Evolutionary conservation across 495 filamentous ascomycete species (phyloP).

Genomic region (Penicillium paxilli): DNA sequence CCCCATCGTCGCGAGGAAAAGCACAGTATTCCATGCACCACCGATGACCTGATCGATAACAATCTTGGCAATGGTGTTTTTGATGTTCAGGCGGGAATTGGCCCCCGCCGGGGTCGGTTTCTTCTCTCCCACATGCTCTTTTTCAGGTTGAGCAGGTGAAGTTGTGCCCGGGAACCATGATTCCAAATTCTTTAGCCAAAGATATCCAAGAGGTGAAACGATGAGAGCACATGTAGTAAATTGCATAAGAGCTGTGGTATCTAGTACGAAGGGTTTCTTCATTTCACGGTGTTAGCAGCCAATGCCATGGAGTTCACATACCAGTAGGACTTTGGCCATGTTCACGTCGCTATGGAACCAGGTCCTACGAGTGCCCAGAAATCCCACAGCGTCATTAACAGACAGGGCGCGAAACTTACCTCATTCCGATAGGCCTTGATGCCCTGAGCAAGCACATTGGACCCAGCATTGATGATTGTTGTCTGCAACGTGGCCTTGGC

Average conservation of each 20-base stretch:
- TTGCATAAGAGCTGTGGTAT: constrained; percentile 62
- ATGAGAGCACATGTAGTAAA: constrained; percentile 72
- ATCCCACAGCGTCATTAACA: background rate
- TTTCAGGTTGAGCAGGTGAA: constrained; percentile 6
- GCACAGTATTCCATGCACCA: constrained; percentile 68
- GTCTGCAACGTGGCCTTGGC: constrained; percentile 66
- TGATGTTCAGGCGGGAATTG: constrained; percentile 49
- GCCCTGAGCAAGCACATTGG: constrained; percentile 74
- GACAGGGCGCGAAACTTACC: constrained; percentile 37
- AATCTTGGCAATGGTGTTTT: constrained; percentile 74
- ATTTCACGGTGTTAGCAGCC: background rate
- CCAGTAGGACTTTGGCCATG: no score
- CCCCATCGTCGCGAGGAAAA: constrained; percentile 61
- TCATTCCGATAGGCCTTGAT: constrained; percentile 62
- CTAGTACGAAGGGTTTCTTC: constrained; percentile 41
- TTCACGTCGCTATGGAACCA: background rate
- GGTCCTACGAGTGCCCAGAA: background rate
- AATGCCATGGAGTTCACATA: no score
- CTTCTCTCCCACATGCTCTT: constrained; percentile 20
- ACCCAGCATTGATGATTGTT: constrained; percentile 63
- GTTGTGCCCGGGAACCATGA: constrained; percentile 45
- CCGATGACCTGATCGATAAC: constrained; percentile 75
- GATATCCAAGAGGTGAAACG: constrained; percentile 72
- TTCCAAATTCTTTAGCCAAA: constrained; percentile 68
- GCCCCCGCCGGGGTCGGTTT: constrained; percentile 8